Conservation (phyloP, 2,329 filamentous ascomycete species). For the Aspergillus flavus region DNA sequence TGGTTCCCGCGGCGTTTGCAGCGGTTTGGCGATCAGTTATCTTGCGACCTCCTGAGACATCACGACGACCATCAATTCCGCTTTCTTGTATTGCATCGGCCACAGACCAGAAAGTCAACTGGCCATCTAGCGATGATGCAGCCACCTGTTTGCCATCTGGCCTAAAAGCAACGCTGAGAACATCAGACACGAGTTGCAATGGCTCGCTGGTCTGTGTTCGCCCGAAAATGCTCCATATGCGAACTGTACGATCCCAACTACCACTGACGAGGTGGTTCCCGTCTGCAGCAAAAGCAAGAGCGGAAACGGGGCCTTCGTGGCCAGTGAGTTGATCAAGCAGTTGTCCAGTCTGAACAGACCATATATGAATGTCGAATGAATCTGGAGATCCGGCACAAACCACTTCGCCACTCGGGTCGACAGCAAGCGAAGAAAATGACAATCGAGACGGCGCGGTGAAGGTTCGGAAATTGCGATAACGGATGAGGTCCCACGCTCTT, state of each 20-base stretch:
- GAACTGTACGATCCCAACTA: constrained; percentile 94
- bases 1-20: constrained; percentile 86
- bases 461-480: constrained; percentile 95
- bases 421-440: constrained; percentile 90
- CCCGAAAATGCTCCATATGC: constrained; percentile 94
- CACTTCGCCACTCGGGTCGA: constrained; percentile 96
- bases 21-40: constrained; percentile 85
- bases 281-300: constrained; percentile 84
- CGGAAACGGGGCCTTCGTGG: constrained; percentile 90
- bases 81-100: constrained; percentile 83
- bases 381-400: constrained; percentile 94
- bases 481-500: constrained; percentile 91
- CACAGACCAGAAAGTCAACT: constrained; percentile 92
- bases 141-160: constrained; percentile 91
- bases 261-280: constrained; percentile 83
- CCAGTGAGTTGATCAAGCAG: constrained; percentile 87
- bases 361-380: constrained; percentile 96
- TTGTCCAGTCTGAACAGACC: constrained; percentile 97
- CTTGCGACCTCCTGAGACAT: constrained; percentile 90
- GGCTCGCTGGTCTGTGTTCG: constrained; percentile 94
- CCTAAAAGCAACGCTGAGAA: constrained; percentile 81
- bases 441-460: constrained; percentile 91
- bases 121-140: constrained; percentile 88
- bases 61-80: constrained; percentile 84
- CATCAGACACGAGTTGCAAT: constrained; percentile 86